Evolutionary conservation across 2,329 filamentous ascomycete genomes (phyloP).

Genomic region (Ilyonectria sp.): DNA sequence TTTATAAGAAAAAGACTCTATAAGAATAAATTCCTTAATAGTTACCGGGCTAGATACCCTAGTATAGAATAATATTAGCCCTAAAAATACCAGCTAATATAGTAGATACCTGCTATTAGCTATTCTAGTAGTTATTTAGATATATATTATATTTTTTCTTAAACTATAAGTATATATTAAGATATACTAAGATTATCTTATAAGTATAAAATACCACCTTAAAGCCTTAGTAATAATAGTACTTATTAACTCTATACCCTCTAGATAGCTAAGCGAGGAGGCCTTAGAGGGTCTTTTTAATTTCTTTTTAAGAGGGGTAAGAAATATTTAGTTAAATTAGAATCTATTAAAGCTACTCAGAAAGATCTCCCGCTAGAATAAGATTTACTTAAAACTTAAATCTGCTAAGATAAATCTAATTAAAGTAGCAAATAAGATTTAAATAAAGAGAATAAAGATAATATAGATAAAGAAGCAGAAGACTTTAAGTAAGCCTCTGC

Average conservation of each 20-base stretch:
- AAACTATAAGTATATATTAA: slow-evolving; percentile 92
- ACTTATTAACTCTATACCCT: slow-evolving; percentile 89
- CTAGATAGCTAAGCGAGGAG: slow-evolving; percentile 89
- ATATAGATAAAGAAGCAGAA: no score
- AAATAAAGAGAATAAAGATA: slow-evolving; percentile 67
- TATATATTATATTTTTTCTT: slow-evolving; percentile 88
- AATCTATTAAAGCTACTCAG: slow-evolving; percentile 87
- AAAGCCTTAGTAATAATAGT: slow-evolving; percentile 97
- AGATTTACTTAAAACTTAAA: slow-evolving; percentile 81
- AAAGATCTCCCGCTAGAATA: slow-evolving; percentile 84
- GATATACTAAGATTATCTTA: slow-evolving; percentile 93
- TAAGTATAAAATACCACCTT: slow-evolving; percentile 94
- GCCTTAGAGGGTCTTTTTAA: slow-evolving; percentile 90
- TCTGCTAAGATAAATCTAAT: slow-evolving; percentile 88
- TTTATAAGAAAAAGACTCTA: slow-evolving; percentile 53
- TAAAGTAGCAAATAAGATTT: slow-evolving; percentile 81
- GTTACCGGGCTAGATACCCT: slow-evolving; percentile 82
- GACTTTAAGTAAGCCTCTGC: no score
- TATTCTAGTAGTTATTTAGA: slow-evolving; percentile 83
- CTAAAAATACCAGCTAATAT: slow-evolving; percentile 76
- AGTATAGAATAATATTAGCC: slow-evolving; percentile 87
- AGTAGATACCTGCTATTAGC: slow-evolving; percentile 90
- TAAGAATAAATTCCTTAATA: slow-evolving; percentile 38
- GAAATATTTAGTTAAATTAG: slow-evolving; percentile 96
- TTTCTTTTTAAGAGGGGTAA: slow-evolving; percentile 94